phyloP scores from a whole-genome alignment of 257 asterid genomes.

The Solanum pimpinellifolium region DNA sequence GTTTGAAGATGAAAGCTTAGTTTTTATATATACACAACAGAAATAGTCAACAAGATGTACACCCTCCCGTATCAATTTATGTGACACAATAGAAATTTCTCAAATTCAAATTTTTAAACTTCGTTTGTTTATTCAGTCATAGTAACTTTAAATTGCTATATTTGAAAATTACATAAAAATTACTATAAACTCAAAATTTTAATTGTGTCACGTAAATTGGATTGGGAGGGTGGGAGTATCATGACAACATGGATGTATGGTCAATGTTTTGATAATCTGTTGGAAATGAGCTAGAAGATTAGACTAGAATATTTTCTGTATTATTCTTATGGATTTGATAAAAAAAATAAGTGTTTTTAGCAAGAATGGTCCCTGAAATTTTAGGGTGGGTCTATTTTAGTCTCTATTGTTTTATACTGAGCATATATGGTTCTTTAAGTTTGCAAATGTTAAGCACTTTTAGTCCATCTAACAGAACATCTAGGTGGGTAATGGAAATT shows the following conservation, averaged over 20 bases:
- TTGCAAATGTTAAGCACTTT: neutral
- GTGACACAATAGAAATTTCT: too few species aligned
- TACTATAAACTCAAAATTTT: too few species aligned
- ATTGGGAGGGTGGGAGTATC: accelerated
- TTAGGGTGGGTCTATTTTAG: neutral
- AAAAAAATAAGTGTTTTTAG: neutral
- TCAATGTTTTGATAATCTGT: neutral
- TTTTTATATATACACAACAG: neutral
- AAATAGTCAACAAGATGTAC: neutral
- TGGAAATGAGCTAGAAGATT: neutral
- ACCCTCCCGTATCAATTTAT: too few species aligned
- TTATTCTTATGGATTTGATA: neutral
- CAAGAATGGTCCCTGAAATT: neutral
- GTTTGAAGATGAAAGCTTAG: neutral
- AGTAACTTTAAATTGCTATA: too few species aligned
- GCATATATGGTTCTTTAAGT: neutral
- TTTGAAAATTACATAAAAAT: neutral
- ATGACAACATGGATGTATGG: neutral
- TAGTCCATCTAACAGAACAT: neutral
- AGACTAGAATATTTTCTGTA: neutral
- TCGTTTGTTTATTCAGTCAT: too few species aligned
- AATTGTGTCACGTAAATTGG: too few species aligned
- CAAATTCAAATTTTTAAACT: too few species aligned
- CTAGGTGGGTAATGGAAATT: neutral
- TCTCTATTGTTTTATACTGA: neutral